Evolutionary conservation across 2,329 filamentous ascomycete genomes (phyloP).

Genomic region (Aspergillus brunneoviolaceus): DNA sequence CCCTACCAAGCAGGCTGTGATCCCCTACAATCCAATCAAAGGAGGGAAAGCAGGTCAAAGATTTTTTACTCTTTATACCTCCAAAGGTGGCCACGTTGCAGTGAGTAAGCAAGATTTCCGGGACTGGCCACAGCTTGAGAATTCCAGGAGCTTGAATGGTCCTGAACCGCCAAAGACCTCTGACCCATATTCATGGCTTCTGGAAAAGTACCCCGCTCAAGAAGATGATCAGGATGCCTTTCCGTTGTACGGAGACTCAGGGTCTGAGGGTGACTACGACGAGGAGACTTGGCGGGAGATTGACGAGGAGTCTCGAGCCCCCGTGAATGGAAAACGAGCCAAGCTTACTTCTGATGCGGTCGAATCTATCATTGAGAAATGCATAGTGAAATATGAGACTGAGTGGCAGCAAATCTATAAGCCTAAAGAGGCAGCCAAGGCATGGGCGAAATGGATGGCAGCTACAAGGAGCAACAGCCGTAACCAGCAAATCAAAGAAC

Average conservation of each 20-base stretch:
- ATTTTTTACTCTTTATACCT: conserved; percentile 33
- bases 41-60: conserved; percentile 13
- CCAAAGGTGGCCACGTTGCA: conserved; percentile 22
- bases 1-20: conserved; percentile 24
- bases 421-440: conserved; percentile 56
- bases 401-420: conserved; percentile 62
- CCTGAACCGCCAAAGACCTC: background rate
- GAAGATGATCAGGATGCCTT: conserved; percentile 46
- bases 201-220: conserved; percentile 46
- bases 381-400: conserved; percentile 51
- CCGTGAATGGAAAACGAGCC: conserved; percentile 24
- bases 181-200: conserved; percentile 34
- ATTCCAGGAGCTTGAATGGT: background rate
- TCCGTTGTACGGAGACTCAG: conserved; percentile 58
- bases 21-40: conserved; percentile 27
- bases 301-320: conserved; percentile 49
- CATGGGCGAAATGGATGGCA: conserved; percentile 61
- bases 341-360: conserved; percentile 51
- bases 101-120: conserved; percentile 28
- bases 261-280: conserved; percentile 55
- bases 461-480: conserved; percentile 48
- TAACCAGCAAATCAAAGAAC: conserved; percentile 45
- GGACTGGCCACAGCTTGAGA: conserved; percentile 29
- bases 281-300: conserved; percentile 63
- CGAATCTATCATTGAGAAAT: conserved; percentile 53